Percentiles rank a stretch among this genome's conserved stretches.
Conservation (phyloP, 331 rosid species). For the Ulmus americana region DNA sequence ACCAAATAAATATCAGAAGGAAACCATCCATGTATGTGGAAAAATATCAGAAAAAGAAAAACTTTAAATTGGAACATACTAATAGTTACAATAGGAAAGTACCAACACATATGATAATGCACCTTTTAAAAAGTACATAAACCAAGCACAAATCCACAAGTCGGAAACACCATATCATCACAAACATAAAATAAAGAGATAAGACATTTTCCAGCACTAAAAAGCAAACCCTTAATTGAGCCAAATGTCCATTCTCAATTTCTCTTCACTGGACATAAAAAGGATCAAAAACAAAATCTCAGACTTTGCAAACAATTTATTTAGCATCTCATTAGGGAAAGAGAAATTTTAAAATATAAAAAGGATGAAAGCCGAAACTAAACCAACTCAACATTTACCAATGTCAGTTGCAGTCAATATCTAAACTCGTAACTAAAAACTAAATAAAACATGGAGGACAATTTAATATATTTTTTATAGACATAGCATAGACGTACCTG, state of each 20-base stretch:
- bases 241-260: background rate
- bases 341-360: background rate
- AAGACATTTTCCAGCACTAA: background rate
- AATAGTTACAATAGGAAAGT: background rate
- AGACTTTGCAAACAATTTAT: background rate
- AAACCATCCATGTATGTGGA: background rate
- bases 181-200: background rate
- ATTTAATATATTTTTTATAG: conserved; percentile 6
- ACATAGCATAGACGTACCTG: conserved; percentile 47
- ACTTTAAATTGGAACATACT: background rate
- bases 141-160: background rate
- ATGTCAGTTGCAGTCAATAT: background rate
- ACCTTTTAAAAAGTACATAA: background rate
- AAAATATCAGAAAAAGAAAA: background rate
- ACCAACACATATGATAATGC: background rate
- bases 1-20: too few species aligned
- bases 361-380: background rate
- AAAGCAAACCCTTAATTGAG: background rate
- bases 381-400: background rate
- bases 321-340: background rate
- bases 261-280: background rate
- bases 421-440: conserved; percentile 1
- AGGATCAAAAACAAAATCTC: background rate
- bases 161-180: background rate
- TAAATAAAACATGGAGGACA: conserved; percentile 5